These are phyloP conservation scores for Chalciporus piperatus DNA, from an alignment of 768 basidiomycete genomes.

Conservation along the genomic window DNA sequence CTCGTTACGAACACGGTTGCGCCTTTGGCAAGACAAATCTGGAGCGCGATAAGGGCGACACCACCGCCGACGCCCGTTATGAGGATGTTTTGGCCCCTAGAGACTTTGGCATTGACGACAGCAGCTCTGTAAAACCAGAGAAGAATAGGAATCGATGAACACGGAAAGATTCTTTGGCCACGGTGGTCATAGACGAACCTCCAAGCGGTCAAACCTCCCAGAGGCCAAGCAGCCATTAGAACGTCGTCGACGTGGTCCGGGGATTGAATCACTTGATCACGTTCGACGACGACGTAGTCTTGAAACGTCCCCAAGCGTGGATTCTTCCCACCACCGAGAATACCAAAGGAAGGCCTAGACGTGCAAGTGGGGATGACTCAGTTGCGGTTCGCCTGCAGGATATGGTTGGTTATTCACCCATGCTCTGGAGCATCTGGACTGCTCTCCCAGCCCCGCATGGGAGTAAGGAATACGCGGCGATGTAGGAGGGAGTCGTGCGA, in stretches of 20 bases:
- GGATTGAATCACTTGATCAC: conserved; percentile 61
- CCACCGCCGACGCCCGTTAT: conserved; percentile 85
- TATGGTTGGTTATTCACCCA: conserved; percentile 37
- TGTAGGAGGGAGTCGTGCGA: conserved; percentile 53
- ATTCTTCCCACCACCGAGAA: conserved; percentile 57
- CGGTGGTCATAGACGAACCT: conserved; percentile 44
- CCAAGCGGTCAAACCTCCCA: conserved; percentile 81
- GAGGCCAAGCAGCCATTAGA: conserved; percentile 73
- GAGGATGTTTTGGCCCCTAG: conserved; percentile 66
- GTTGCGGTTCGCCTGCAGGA: neutral
- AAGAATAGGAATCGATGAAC: neutral
- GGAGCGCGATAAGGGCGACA: conserved; percentile 73
- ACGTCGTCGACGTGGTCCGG: conserved; percentile 68
- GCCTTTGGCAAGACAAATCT: conserved; percentile 71
- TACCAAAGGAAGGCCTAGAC: conserved; percentile 48
- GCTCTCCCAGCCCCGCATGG: conserved; percentile 73
- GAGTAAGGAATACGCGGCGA: conserved; percentile 71
- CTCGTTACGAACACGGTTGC: conserved; percentile 84
- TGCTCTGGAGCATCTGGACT: conserved; percentile 65
- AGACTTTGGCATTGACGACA: conserved; percentile 61
- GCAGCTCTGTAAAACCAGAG: conserved; percentile 47
- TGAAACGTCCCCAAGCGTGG: conserved; percentile 69
- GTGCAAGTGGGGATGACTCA: neutral
- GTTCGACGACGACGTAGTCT: conserved; percentile 72
- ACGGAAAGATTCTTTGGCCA: neutral